These are phyloP conservation scores for Aspergillus conjunctus DNA, from an alignment of 495 filamentous ascomycete species.

Conservation along the genomic window DNA sequence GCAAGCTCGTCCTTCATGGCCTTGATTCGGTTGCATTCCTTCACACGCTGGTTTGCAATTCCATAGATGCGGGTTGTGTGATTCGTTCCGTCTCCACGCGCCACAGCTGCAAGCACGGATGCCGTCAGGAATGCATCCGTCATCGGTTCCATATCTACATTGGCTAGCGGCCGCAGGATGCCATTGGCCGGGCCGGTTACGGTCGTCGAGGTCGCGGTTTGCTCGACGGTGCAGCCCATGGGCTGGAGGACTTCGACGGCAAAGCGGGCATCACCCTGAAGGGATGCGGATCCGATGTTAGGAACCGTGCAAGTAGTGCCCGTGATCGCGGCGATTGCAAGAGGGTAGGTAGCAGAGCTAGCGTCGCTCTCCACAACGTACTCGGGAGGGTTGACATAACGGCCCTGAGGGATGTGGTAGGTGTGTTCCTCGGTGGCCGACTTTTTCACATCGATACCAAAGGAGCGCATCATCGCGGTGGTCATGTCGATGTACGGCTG, in stretches of 20 bases:
- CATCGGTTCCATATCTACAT: constrained; percentile 99
- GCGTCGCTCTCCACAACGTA: constrained; percentile 97
- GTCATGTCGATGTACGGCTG: constrained; percentile 99
- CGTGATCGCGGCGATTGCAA: constrained; percentile 92
- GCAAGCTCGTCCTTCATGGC: constrained; percentile 96
- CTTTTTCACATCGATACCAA: constrained; percentile 78
- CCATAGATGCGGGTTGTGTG: constrained; percentile 82
- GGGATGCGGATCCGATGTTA: constrained; percentile 87
- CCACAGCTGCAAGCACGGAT: constrained; percentile 88
- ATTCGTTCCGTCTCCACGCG: constrained; percentile 57
- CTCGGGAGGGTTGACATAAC: constrained; percentile 80
- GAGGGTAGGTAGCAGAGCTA: constrained; percentile 94
- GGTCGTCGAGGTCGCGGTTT: constrained; percentile 84
- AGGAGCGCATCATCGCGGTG: constrained; percentile 93
- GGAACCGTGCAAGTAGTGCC: constrained; percentile 94
- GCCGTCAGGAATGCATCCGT: constrained; percentile 98
- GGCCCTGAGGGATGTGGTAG: constrained; percentile 88
- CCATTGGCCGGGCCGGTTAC: constrained; percentile 85
- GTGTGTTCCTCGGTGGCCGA: constrained; percentile 79
- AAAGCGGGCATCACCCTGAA: constrained; percentile 96
- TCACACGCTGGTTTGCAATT: constrained; percentile 98
- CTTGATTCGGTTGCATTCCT: constrained; percentile 95
- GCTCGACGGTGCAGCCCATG: constrained; percentile 91
- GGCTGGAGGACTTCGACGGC: constrained; percentile 86
- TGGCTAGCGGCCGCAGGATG: constrained; percentile 65